Evolutionary conservation across 2,329 filamentous ascomycete species (phyloP), one percentile per base, ranked within the genome.

Genomic region (Coniochaeta sp.): DNA sequence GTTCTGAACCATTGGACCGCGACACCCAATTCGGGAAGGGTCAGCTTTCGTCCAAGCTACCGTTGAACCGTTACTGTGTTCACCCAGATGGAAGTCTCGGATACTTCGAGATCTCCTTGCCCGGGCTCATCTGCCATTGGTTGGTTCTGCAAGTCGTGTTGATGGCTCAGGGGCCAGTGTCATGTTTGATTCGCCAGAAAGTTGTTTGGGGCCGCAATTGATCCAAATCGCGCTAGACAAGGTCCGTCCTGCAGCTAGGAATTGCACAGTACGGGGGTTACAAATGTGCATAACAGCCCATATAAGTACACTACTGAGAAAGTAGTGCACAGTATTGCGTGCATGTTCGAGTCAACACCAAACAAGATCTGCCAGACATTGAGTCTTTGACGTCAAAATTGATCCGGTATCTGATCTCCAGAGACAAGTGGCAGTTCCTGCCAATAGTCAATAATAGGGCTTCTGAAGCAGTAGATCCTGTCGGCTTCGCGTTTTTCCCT

Each of bases 171-270:
- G 58, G 58, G 44, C 12, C 43, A 59, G 33, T 12, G 22, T 40
- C 19, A 17, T 26, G 26, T 33, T 19, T 59, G 58, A 59, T 59
- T 59, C 40, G 58, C 11, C 26, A 16, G 24, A 54, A 17, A 11
- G 17, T 11, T 22, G 17, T 11, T 22, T 52, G 19, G 33, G 14
- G 40, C 24, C 36, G 58, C 38, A 26, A 59, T 59, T 55, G 43
- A 58, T 34, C 40, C 57, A 52, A 43, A 58, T 36, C 40, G 28
- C 58, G 44, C 58, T 58, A 50, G 57, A 58, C 57, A 58, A 34
- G 57, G 58, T 16, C 44, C 31, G 34, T 28, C 36, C 33, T 38
- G 44, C 28, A 58, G 8, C 26, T 52, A 14, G 9, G 47, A 52
- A 52, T 31, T 52, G 47, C 47, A 52, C 47, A 28, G 47, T 52